phyloP scores from a whole-genome alignment of 768 basidiomycete genomes.

The Mycena polygramma region DNA sequence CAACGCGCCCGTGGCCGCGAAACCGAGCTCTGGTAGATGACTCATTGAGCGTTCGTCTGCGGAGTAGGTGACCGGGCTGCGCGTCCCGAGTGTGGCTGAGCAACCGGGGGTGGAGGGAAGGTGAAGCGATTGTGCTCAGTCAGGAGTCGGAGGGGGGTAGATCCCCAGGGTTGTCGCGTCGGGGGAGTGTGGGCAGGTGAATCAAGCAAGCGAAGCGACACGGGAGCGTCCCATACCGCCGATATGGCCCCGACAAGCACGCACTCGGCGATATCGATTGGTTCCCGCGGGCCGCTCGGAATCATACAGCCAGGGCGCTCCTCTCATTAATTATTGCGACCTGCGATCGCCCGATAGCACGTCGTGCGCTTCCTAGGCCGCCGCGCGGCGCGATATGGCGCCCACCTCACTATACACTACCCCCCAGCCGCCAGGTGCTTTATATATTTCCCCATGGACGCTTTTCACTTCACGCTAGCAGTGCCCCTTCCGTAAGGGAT shows the following conservation, averaged over 20 bases:
- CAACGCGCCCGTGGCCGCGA: constrained; percentile 62
- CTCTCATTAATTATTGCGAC: constrained; percentile 33
- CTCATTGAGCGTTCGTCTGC: constrained; percentile 39
- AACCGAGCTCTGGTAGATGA: constrained; percentile 68
- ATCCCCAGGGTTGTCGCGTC: constrained; percentile 5
- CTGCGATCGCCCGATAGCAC: neutral
- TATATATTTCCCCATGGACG: constrained; percentile 36
- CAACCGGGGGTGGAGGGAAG: constrained; percentile 63
- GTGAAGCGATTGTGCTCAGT: constrained; percentile 49
- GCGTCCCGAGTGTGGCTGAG: constrained; percentile 62
- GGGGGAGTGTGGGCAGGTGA: constrained; percentile 23
- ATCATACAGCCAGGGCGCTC: constrained; percentile 21
- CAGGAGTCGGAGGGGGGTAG: constrained; percentile 27
- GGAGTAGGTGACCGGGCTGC: constrained; percentile 48
- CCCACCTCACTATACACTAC: constrained; percentile 21
- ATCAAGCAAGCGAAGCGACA: constrained; percentile 27
- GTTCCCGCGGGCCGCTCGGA: constrained; percentile 10
- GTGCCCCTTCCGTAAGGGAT: constrained; percentile 19
- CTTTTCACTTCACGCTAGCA: constrained; percentile 34
- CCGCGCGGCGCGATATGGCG: constrained; percentile 33
- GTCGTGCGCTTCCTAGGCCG: constrained; percentile 23
- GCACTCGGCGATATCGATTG: constrained; percentile 18
- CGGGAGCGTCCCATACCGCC: constrained; percentile 27
- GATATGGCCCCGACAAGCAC: constrained; percentile 18
- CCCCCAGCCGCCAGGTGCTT: constrained; percentile 30